Conservation (phyloP, 1,284 basidiomycete species). For the Malassezia psittaci region DNA sequence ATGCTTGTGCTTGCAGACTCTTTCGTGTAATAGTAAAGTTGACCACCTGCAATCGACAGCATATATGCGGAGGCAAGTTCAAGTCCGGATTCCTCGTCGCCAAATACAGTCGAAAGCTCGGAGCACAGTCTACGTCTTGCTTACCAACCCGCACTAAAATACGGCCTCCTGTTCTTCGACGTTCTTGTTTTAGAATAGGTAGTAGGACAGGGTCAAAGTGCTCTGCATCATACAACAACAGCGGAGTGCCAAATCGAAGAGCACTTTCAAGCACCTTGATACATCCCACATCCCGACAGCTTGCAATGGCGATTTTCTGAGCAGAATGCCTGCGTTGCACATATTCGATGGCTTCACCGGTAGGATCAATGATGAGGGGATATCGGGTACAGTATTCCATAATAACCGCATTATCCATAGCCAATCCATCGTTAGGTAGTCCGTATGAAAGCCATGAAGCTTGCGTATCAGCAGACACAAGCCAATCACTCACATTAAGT, state of each 20-base stretch:
- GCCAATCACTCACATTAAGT: slow-evolving; percentile 83
- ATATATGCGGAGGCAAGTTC: slow-evolving; percentile 95
- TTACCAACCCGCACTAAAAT: slow-evolving; percentile 94
- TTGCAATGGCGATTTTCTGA: slow-evolving; percentile 92
- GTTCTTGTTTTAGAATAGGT: slow-evolving; percentile 92
- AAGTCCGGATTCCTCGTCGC: slow-evolving; percentile 93
- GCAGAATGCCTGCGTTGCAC: slow-evolving; percentile 88
- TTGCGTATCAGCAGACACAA: slow-evolving; percentile 93
- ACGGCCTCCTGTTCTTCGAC: slow-evolving; percentile 75
- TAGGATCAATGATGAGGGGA: slow-evolving; percentile 95
- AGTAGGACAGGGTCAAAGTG: slow-evolving; percentile 96
- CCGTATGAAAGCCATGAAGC: slow-evolving; percentile 91
- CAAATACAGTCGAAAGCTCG: slow-evolving; percentile 91
- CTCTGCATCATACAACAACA: slow-evolving; percentile 95
- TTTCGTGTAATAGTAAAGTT: slow-evolving; percentile 99
- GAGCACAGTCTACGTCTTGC: slow-evolving; percentile 98
- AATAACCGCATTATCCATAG: slow-evolving; percentile 93
- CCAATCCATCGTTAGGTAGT: slow-evolving; percentile 85
- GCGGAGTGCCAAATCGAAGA: slow-evolving; percentile 93
- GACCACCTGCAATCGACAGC: slow-evolving; percentile 96
- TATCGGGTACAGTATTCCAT: slow-evolving; percentile 95
- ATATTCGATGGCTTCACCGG: slow-evolving; percentile 93
- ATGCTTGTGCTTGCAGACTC: slow-evolving; percentile 92
- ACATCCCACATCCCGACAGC: slow-evolving; percentile 97
- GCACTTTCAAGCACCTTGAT: slow-evolving; percentile 95